Conservation (phyloP, 2,329 filamentous ascomycete species). For the Fusarium sp. region DNA sequence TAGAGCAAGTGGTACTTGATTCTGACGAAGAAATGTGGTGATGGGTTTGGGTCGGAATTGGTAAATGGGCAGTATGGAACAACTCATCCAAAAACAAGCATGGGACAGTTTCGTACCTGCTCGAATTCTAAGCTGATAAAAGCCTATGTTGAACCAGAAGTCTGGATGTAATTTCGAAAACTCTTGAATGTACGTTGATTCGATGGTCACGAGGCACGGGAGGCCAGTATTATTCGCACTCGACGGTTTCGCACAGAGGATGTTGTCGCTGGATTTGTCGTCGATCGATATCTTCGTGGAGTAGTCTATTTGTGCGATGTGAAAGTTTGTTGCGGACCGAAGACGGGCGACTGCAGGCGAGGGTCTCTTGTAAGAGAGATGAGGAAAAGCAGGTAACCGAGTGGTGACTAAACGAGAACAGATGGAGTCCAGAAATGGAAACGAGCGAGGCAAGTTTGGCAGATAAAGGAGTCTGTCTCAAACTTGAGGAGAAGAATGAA, state of each 20-base stretch:
- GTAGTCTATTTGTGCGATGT: conserved; percentile 32
- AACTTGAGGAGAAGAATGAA: conserved; percentile 37
- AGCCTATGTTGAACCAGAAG: conserved; percentile 1
- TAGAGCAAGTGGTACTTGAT: neutral
- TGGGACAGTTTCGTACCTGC: conserved; percentile 34
- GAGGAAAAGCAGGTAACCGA: conserved; percentile 31
- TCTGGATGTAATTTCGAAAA: conserved; percentile 19
- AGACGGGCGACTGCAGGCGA: conserved; percentile 42
- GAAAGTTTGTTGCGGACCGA: conserved; percentile 43
- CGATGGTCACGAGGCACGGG: conserved; percentile 17
- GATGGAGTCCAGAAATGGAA: conserved; percentile 36
- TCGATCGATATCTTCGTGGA: conserved; percentile 28
- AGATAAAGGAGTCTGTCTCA: conserved; percentile 44
- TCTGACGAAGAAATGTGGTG: neutral
- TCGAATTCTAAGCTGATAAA: conserved; percentile 7
- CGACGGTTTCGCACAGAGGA: conserved; percentile 7
- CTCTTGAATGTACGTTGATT: neutral
- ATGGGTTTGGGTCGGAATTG: neutral
- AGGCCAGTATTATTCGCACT: conserved; percentile 22
- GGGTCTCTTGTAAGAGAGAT: conserved; percentile 28
- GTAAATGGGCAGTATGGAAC: neutral
- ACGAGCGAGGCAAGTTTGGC: conserved; percentile 33
- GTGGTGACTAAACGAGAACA: conserved; percentile 21
- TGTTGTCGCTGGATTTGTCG: conserved; percentile 15
- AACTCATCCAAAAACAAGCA: neutral